Base-by-base conservation (phyloP, 495 filamentous ascomycete species). In the Aspergillus saccharolyticus region DNA sequence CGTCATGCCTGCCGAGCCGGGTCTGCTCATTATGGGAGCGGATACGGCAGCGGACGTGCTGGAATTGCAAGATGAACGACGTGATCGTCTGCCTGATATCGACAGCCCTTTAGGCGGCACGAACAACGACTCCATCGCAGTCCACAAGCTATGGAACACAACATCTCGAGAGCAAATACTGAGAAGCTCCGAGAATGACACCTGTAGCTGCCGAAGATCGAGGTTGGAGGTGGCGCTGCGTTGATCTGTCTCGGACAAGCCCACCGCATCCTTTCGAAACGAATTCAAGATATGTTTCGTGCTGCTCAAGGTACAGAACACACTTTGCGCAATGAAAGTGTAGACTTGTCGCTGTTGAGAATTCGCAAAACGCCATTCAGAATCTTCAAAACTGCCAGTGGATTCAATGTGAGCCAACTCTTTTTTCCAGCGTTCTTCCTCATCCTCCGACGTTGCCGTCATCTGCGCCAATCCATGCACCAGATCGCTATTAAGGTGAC, bases 61-160 rank as follows among this genome's bases (percentile, higher is more conserved):
- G 6, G 70, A 74, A 43, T 69, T 67, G 33, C 64, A 67, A 20
- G 74, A 73, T 15, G 70, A 72, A 42, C 73, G 70, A 20, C 76
- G 74, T 4, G 69, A 70, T 15, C 56, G 61, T 50, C 66, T 67
- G 19, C 67, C 57, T 16, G 73, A 69, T 18, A 63, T 61, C 16
- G 74, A 68, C 15, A 90, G 75, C 18, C 80, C 69, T 51, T 76
- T 77, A 2, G 88, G 87, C 0, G 85, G 83, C 21, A 79, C 74
- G 64, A 90, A 93, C 14, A 93, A 70, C 39, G 78, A 74, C 20
- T 83, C 83, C n/a, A 86, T 67, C 8, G 86, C 81, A 64, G 78
- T 78, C 90, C 91, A 95, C 5, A 96, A 70, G 57, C 87, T 90
- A 61, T 91, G 81, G 51, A 90, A 84, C 0, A 90, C 79, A 53